These are phyloP conservation scores for Purshia tridentata DNA, from an alignment of 306 rosid genomes.

Conservation along the genomic window DNA sequence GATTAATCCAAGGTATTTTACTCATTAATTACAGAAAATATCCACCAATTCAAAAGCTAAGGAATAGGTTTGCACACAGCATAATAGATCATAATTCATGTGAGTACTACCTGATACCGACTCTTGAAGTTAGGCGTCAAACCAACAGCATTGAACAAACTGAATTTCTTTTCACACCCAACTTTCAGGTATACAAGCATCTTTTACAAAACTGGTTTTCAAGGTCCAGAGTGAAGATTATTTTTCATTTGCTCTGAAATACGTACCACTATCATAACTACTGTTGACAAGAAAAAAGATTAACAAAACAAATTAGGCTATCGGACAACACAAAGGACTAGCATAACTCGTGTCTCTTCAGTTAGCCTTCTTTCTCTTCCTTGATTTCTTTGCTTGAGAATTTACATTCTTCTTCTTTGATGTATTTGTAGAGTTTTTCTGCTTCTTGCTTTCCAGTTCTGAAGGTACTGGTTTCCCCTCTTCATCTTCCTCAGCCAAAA, in stretches of 20 bases:
- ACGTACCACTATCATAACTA: not conserved
- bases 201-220: not conserved
- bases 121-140: too few species aligned
- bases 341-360: conserved; percentile 3
- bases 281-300: not conserved
- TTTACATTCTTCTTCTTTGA: conserved; percentile 43
- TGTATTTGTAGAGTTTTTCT: conserved; percentile 21
- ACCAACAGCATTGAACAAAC: too few species aligned
- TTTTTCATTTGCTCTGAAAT: too few species aligned
- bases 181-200: not conserved
- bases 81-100: too few species aligned
- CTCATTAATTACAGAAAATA: too few species aligned
- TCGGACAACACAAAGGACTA: not conserved
- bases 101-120: too few species aligned
- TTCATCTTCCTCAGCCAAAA: conserved; percentile 39
- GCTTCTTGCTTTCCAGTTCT: conserved; percentile 42
- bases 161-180: too few species aligned
- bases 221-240: not conserved
- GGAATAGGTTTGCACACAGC: too few species aligned
- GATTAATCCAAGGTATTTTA: too few species aligned
- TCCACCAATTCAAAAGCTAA: too few species aligned
- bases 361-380: conserved; percentile 35
- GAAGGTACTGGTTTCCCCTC: conserved; percentile 23
- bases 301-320: conserved; percentile 20
- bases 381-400: conserved; percentile 33